These are phyloP conservation scores for Tuber indicum DNA, from an alignment of 495 filamentous ascomycete genomes.

Conservation along the genomic window DNA sequence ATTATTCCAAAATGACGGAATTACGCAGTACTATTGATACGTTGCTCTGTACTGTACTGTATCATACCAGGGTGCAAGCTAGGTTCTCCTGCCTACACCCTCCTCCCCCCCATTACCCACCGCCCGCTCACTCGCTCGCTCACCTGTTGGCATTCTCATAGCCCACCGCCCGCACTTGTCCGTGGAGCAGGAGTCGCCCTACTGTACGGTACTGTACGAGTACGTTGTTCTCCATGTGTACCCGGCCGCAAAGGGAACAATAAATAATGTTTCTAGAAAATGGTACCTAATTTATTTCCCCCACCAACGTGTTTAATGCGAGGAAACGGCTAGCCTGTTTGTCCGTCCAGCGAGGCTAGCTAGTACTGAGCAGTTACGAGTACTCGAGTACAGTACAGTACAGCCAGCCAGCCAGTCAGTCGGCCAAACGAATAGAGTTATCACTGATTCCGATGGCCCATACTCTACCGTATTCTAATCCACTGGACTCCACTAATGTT, in stretches of 20 bases:
- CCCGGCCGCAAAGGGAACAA: neutral
- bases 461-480: neutral
- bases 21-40: slow-evolving; percentile 1
- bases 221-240: neutral
- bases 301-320: neutral
- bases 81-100: neutral
- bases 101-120: neutral
- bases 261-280: slow-evolving; percentile 3
- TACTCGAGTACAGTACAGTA: too few species aligned
- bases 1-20: neutral
- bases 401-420: neutral
- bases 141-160: neutral
- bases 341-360: neutral
- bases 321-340: neutral
- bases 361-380: neutral
- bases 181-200: neutral
- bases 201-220: neutral
- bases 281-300: slow-evolving; percentile 1
- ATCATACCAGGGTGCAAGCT: neutral
- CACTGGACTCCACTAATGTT: neutral
- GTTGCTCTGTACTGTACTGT: neutral
- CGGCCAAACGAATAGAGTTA: neutral
- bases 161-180: neutral
- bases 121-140: slow-evolving; percentile 14
- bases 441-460: neutral